These are phyloP conservation scores for Hyphodiscus sp. DNA, from an alignment of 2,329 filamentous ascomycete genomes.

Conservation along the genomic window DNA sequence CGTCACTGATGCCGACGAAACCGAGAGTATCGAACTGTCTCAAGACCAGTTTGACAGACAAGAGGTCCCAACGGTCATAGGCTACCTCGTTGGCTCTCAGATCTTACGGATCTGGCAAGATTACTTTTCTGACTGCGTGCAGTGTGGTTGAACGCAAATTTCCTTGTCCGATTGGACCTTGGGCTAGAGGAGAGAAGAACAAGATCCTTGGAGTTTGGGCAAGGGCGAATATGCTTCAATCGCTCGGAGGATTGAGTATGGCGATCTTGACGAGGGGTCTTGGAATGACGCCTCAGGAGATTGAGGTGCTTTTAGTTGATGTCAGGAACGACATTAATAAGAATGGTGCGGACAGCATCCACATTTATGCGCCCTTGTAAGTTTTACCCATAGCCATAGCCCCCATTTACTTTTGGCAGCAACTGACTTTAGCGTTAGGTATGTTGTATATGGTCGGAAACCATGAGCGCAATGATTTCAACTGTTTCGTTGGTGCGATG, in stretches of 20 bases:
- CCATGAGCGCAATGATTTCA: not conserved
- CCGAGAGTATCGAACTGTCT: too few species aligned
- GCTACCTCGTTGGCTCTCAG: too few species aligned
- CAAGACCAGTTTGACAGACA: too few species aligned
- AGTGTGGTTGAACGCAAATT: slow-evolving; percentile 31
- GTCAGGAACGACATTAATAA: slow-evolving; percentile 28
- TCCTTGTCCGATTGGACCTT: slow-evolving; percentile 36
- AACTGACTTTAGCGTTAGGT: not conserved
- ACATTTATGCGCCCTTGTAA: slow-evolving; percentile 15
- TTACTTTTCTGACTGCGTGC: too few species aligned
- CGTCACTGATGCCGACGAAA: too few species aligned
- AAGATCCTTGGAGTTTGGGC: slow-evolving; percentile 32
- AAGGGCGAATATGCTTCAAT: slow-evolving; percentile 3
- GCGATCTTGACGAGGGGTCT: slow-evolving; percentile 20
- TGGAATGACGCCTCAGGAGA: slow-evolving; percentile 26
- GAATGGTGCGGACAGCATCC: slow-evolving; percentile 15
- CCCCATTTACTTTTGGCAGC: not conserved
- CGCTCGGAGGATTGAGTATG: slow-evolving; percentile 13
- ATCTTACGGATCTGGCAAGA: too few species aligned
- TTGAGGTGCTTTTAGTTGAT: slow-evolving; percentile 27
- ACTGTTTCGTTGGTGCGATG: too few species aligned
- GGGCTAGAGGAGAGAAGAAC: slow-evolving; percentile 31
- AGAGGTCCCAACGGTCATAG: too few species aligned
- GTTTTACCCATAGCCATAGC: not conserved
- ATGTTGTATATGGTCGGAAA: not conserved